These are phyloP conservation scores for Desmodesmus armatus DNA, from an alignment of 139 green algal species.

Conservation along the genomic window DNA sequence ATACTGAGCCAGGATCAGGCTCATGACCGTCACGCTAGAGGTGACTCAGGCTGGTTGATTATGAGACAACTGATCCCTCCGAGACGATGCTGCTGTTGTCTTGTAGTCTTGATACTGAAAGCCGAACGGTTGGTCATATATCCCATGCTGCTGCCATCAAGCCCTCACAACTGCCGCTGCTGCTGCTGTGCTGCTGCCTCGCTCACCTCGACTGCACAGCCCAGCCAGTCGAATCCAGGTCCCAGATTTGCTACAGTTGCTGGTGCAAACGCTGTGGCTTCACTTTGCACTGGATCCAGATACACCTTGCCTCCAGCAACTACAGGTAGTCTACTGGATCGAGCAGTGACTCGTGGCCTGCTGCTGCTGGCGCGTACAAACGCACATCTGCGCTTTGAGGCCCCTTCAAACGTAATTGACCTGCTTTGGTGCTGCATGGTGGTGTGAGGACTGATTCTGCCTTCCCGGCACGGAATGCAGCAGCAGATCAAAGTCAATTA, in stretches of 20 bases:
- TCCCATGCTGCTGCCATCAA: slow-evolving; percentile 3
- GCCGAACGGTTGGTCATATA: too few relatives aligned
- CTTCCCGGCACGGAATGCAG: too few relatives aligned
- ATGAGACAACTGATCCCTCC: not conserved
- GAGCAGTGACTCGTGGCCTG: not conserved
- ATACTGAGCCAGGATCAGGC: too few relatives aligned
- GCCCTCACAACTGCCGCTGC: not conserved
- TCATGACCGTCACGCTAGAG: too few relatives aligned
- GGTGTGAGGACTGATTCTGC: too few relatives aligned
- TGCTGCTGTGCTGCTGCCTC: not conserved
- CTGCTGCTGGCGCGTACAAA: not conserved
- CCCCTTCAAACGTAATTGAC: too few relatives aligned
- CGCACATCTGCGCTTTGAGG: too few relatives aligned
- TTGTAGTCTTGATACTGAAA: too few relatives aligned
- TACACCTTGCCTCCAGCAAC: slow-evolving; percentile 61
- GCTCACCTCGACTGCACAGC: slow-evolving; percentile 92
- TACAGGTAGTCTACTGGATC: not conserved
- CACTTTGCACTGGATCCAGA: slow-evolving; percentile 60
- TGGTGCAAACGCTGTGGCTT: slow-evolving; percentile 87
- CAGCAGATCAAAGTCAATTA: too few relatives aligned
- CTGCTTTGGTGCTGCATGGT: too few relatives aligned
- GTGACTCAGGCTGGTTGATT: not conserved
- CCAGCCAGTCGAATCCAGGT: slow-evolving; percentile 98
- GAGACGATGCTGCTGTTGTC: too few relatives aligned
- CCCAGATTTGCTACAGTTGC: slow-evolving; percentile 98